phyloP scores from a whole-genome alignment of 2,329 filamentous ascomycete genomes.

The Aspergillus flavus region DNA sequence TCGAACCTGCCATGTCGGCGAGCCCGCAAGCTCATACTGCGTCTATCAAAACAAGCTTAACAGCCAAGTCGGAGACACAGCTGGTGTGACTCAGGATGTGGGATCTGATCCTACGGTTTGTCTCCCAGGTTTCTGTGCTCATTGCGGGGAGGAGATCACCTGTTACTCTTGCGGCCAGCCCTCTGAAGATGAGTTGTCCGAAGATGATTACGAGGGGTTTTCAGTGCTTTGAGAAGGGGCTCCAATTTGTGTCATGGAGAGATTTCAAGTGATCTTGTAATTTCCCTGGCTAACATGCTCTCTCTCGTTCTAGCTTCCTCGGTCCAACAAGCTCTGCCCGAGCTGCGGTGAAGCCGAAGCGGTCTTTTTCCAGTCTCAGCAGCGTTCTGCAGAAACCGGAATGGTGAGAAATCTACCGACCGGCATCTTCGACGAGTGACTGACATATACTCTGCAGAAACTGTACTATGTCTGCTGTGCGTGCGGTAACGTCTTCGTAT shows the following conservation, averaged over 20 bases:
- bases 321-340: conserved; percentile 83
- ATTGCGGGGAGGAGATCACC: conserved; percentile 60
- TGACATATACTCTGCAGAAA: conserved; percentile 62
- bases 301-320: conserved; percentile 69
- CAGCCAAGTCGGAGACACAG: conserved; percentile 89
- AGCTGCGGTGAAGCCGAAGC: conserved; percentile 84
- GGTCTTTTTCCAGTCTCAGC: conserved; percentile 98
- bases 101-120: conserved; percentile 98
- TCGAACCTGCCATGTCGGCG: conserved; percentile 90
- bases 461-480: conserved; percentile 91
- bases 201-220: conserved; percentile 22
- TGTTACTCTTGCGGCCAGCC: conserved; percentile 56
- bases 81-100: conserved; percentile 96
- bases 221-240: conserved; percentile 11
- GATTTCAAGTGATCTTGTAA: conserved; percentile 15
- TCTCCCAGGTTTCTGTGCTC: conserved; percentile 60
- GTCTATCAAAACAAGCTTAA: conserved; percentile 95
- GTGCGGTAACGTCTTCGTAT: conserved; percentile 81
- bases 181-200: conserved; percentile 16
- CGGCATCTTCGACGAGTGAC: neutral
- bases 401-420: conserved; percentile 69
- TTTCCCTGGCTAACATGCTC: conserved; percentile 36
- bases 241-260: conserved; percentile 13
- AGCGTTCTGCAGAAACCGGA: conserved; percentile 93
- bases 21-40: conserved; percentile 82